phyloP scores from a whole-genome alignment of 169 alveolate genomes.

The Fabrea salina region DNA sequence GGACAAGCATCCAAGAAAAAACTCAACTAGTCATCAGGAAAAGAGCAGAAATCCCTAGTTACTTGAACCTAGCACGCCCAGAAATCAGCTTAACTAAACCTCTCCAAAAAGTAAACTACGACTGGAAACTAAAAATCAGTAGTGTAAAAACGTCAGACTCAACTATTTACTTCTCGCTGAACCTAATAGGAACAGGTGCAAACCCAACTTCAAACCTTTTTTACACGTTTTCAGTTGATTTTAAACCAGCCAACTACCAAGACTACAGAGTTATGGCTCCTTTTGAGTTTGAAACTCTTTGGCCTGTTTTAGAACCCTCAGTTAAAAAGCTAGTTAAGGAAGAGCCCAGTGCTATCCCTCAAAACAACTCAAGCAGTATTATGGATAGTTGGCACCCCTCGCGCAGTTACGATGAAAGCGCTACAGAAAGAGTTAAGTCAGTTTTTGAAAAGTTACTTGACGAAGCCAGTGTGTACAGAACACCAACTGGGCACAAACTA shows the following conservation, averaged over 20 bases:
- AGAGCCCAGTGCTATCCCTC: no score
- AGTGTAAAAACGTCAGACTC: background rate
- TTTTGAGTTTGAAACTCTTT: conserved; percentile 1
- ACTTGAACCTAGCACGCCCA: background rate
- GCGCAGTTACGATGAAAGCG: background rate
- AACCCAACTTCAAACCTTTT: background rate
- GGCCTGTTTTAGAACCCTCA: conserved; percentile 22
- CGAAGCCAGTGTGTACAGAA: background rate
- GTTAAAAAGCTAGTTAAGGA: no score
- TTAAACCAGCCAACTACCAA: background rate
- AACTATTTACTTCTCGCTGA: background rate
- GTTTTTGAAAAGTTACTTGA: background rate
- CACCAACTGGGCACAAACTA: background rate
- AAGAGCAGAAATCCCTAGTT: background rate
- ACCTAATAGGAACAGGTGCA: background rate
- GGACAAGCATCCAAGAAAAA: background rate
- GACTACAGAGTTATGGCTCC: background rate
- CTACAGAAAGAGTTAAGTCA: background rate
- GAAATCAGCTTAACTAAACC: background rate
- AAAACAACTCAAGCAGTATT: no score
- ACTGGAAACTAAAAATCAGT: background rate
- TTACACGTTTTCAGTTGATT: background rate
- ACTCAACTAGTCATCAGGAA: no score
- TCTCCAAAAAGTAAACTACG: background rate
- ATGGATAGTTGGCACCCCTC: no score